phyloP scores from a whole-genome alignment of 306 rosid genomes.

The Pachyrhizus erosus region DNA sequence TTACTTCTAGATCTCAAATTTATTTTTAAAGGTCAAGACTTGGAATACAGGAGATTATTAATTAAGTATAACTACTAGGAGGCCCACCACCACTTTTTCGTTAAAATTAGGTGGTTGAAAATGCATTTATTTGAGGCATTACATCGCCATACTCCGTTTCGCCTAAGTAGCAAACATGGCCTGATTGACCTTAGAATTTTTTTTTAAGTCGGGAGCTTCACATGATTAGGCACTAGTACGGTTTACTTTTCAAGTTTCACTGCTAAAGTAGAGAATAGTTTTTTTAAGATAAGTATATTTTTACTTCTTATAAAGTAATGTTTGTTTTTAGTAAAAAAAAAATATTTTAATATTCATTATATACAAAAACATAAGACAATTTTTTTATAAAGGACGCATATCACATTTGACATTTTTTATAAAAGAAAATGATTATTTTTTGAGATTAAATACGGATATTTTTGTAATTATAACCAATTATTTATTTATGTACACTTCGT shows the following conservation, averaged over 20 bases:
- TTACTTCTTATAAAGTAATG: not conserved
- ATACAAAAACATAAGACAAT: too few species aligned
- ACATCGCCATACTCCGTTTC: not conserved
- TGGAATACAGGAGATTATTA: constrained; percentile 13
- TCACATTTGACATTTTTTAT: too few species aligned
- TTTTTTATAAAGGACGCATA: too few species aligned
- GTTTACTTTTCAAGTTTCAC: constrained; percentile 30
- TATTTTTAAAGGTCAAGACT: constrained; percentile 16
- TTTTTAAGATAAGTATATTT: not conserved
- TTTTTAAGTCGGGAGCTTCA: not conserved
- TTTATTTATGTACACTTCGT: not conserved
- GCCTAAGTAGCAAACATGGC: not conserved
- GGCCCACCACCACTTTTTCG: constrained; percentile 46
- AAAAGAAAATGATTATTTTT: too few species aligned
- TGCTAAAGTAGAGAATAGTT: not conserved
- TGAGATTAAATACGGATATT: too few species aligned
- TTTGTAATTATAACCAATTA: too few species aligned
- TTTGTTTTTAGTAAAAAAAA: not conserved
- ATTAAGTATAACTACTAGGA: constrained; percentile 21
- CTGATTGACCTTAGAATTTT: constrained; percentile 7
- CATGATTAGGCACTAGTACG: constrained; percentile 3
- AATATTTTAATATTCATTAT: too few species aligned
- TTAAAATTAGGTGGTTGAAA: constrained; percentile 41
- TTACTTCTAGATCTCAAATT: not conserved
- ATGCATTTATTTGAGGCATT: constrained; percentile 29